Percentiles rank a stretch among this genome's conserved stretches.
Conservation (phyloP, 2,329 filamentous ascomycete species). For the Canariomyces notabilis region DNA sequence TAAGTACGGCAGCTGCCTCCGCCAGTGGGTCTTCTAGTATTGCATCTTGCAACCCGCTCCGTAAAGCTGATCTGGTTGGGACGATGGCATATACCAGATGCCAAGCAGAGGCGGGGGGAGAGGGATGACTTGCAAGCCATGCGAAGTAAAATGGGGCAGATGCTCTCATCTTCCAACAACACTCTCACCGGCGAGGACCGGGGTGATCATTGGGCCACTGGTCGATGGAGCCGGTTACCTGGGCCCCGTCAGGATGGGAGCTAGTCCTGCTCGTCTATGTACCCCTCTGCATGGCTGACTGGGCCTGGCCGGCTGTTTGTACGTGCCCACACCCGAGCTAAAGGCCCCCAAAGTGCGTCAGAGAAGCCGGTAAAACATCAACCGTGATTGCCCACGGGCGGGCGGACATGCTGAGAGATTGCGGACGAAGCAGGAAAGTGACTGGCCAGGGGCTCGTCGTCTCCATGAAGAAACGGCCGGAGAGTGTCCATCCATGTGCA, state of each 20-base stretch:
- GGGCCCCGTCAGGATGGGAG: conserved; percentile 20
- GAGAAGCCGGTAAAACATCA: conserved; percentile 1
- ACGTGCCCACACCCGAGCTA: conserved; percentile 1
- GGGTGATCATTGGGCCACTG: conserved; percentile 17
- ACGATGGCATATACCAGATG: conserved; percentile 10
- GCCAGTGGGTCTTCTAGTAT: background rate
- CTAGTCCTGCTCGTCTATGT: conserved; percentile 15
- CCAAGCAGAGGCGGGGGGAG: conserved; percentile 21
- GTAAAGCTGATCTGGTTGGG: conserved; percentile 2
- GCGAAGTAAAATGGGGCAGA: conserved; percentile 19
- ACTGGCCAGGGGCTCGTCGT: conserved; percentile 5
- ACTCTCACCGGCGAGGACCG: conserved; percentile 10
- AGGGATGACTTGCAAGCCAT: conserved; percentile 28
- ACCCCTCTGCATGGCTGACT: conserved; percentile 20
- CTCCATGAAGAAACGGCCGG: conserved; percentile 14
- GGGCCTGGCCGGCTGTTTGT: conserved; percentile 9
- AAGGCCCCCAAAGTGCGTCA: conserved; percentile 18
- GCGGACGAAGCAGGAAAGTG: conserved; percentile 6
- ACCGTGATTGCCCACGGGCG: background rate
- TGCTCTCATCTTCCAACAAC: conserved; percentile 16
- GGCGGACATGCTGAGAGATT: background rate
- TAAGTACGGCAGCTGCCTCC: background rate
- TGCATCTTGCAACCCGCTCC: conserved; percentile 4
- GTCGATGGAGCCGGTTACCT: conserved; percentile 16
- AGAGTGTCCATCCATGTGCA: conserved; percentile 8